Evolutionary conservation across 2,329 filamentous ascomycete genomes (phyloP), one percentile per base, ranked within the genome.

Genomic region (Neoascochyta sp.): DNA sequence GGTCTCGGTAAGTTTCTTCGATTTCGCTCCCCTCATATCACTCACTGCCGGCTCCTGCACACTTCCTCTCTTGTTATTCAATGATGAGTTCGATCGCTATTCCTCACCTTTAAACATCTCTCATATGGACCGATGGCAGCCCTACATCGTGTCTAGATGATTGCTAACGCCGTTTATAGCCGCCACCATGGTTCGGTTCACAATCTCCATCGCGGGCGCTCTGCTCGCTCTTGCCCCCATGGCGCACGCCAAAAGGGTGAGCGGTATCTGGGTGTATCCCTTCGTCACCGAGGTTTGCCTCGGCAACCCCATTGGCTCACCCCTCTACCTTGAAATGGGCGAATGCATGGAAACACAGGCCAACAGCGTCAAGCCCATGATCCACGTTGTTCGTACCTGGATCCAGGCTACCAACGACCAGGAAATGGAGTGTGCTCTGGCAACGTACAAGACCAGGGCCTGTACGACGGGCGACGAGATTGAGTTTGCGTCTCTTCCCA

Each of bases 261-360:
- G 30, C 24, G 45, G 40, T 24, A 17, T 54, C 12, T 26, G 34
- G 6, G 10, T 50, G 16, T 46, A 38, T 15, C 15, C 30, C 18
- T 58, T 47, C 34, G n/a, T 12, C 20, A 36, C 23, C 10, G 16
- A 32, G 7, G 25, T 39, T 24, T 58, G 54, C 32, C 24, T 32
- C 4, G 51, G 41, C 19, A 10, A 34, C 6, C 41, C 50, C 5
- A 16, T 35, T 2, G 33, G 26, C 11, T 27, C 20, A 16, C 45
- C 49, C 6, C 18, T 43, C 25, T 48, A 56, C 24, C n/a, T 54
- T 26, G 36, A 41, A 12, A 21, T 22, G n/a, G 34, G 32, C 16
- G 10, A 46, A 5, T 60, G 55, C 29, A 25, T 32, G n/a, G 22
- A 36, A 8, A 22, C 54, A 10, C 15, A 25, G 7, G 31, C 46